Evolutionary conservation across 2,329 filamentous ascomycete species (phyloP), one percentile per base, ranked within the genome.

Genomic region (Alternaria tenuissima): DNA sequence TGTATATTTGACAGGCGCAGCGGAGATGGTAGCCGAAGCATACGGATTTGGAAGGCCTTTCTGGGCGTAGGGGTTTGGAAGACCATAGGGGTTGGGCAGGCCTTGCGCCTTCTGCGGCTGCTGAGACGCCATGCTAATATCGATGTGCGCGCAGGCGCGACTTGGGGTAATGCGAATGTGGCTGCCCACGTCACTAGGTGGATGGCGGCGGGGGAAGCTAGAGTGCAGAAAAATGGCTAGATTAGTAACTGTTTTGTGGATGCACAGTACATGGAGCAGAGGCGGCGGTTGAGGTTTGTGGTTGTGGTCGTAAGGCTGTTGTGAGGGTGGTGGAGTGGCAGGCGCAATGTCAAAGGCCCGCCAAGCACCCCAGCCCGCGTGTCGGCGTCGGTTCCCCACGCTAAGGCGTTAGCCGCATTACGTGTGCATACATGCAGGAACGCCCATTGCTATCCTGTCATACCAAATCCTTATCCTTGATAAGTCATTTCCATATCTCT

Each of bases 11-110:
- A 71, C 69, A 61, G 71, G 73, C 58, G 71, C 66, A 61, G 68
- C 68, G 44, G 70, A 69, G 54, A 73, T 70, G 39, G 72, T 69
- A 18, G 65, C 70, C 41, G 60, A 52, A 28, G 68, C 69, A 57
- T 73, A 73, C n/a, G 71, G 69, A 52, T 75, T 75, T 1, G 71
- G 69, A 49, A 73, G 68, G 60, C 64, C 63, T 57, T 58, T 59
- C 59, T 64, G 59, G 34, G 63, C 71, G 60, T 76, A 75, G 7
- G 71, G 69, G 26, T 73, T 72, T 26, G 71, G 73, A 55, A 74
- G 57, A 59, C 62, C 65, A 38, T 75, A 75, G 5, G 71, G 69
- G 30, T 73, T 72, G 20, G 71, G 73, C 55, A 74, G 56, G 60
- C 62, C 64, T 43, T 64, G 61, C 59, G 65, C 57, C 67, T 72